A percentile compares a stretch with the other conserved stretches of the same genome.
These are phyloP conservation scores for Clarkia xantiana DNA, from an alignment of 345 rosid species.

Conservation along the genomic window DNA sequence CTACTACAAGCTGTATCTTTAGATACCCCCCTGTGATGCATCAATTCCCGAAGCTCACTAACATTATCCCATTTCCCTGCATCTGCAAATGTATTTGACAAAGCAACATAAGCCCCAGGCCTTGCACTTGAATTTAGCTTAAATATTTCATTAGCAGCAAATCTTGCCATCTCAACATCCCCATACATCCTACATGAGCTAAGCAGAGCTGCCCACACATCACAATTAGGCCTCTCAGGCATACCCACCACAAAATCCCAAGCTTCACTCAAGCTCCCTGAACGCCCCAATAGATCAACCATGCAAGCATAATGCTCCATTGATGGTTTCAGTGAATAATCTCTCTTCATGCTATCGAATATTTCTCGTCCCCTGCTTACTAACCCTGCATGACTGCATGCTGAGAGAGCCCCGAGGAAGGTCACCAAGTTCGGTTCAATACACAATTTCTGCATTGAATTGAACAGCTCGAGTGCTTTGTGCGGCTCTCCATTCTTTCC, in stretches of 20 bases:
- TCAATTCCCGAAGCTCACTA: slow-evolving; percentile 46
- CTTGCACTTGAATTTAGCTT: slow-evolving; percentile 47
- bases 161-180: slow-evolving; percentile 41
- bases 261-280: slow-evolving; percentile 50
- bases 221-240: slow-evolving; percentile 60
- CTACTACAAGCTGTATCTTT: slow-evolving; percentile 51
- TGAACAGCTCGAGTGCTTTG: slow-evolving; percentile 63
- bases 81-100: slow-evolving; percentile 73
- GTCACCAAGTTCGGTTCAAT: slow-evolving; percentile 64
- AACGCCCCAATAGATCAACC: slow-evolving; percentile 84
- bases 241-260: slow-evolving; percentile 47
- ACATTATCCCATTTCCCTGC: slow-evolving; percentile 75
- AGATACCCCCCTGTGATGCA: slow-evolving; percentile 52
- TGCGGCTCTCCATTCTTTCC: slow-evolving; percentile 68
- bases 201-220: slow-evolving; percentile 87
- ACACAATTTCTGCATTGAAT: slow-evolving; percentile 29
- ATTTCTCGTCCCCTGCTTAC: slow-evolving; percentile 54
- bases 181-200: slow-evolving; percentile 67
- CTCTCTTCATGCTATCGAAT: slow-evolving; percentile 66
- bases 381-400: slow-evolving; percentile 79
- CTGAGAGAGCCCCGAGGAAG: slow-evolving; percentile 75
- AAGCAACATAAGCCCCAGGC: slow-evolving; percentile 77
- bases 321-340: slow-evolving; percentile 45
- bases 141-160: slow-evolving; percentile 66
- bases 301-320: slow-evolving; percentile 93